Percentiles rank a stretch among this genome's conserved stretches.
These are phyloP conservation scores for Saccharomyces hybrid DNA, from an alignment of 1,139 yeast species.

Conservation along the genomic window DNA sequence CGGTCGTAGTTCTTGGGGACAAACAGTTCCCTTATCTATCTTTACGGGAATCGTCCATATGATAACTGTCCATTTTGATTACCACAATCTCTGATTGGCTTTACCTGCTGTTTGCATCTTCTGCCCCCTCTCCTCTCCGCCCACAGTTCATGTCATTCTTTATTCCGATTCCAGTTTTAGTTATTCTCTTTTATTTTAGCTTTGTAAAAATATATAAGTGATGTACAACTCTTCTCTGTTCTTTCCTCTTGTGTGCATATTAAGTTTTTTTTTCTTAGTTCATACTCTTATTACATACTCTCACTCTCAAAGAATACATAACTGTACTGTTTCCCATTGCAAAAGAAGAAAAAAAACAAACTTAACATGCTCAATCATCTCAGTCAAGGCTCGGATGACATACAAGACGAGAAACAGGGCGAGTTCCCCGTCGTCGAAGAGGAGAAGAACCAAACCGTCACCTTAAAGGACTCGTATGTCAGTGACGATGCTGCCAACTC, in stretches of 20 bases:
- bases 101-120: no score
- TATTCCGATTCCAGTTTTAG: not conserved
- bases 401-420: not conserved
- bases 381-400: not conserved
- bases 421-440: not conserved
- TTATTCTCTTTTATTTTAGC: not conserved
- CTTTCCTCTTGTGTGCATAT: not conserved
- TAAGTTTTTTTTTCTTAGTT: not conserved
- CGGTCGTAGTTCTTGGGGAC: no score
- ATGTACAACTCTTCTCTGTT: not conserved
- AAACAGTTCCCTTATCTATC: no score
- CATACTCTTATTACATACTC: no score
- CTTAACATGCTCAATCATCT: not conserved
- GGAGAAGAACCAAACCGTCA: not conserved
- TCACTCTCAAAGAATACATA: no score
- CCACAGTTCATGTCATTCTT: not conserved
- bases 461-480: not conserved
- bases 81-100: no score
- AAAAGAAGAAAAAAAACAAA: no score
- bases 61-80: no score
- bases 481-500: not conserved
- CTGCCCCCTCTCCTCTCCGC: not conserved
- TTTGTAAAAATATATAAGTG: not conserved
- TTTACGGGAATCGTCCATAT: no score
- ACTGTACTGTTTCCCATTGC: no score